Percentiles rank a stretch among this genome's conserved stretches.
Evolutionary conservation across 2,329 filamentous ascomycete genomes (phyloP).

Genomic region (Fragosphaeria purpurea): DNA sequence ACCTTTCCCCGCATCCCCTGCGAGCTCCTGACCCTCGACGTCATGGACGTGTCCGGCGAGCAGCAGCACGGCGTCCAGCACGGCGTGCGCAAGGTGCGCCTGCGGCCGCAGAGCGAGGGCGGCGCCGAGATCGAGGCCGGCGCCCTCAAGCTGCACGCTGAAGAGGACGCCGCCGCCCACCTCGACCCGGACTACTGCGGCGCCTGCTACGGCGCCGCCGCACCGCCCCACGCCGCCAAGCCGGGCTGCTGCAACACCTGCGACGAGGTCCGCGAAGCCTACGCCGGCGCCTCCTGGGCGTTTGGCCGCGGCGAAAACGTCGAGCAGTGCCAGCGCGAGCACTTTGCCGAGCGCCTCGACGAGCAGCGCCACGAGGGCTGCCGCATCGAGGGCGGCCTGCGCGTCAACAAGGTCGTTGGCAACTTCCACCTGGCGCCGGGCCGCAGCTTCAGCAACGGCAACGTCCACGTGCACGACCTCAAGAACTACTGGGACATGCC

Average conservation of each 20-base stretch:
- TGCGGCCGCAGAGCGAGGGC: slow-evolving; percentile 62
- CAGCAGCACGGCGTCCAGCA: slow-evolving; percentile 91
- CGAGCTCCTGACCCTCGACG: slow-evolving; percentile 89
- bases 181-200: slow-evolving; percentile 90
- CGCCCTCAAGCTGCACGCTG: slow-evolving; percentile 58
- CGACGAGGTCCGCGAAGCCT: slow-evolving; percentile 91
- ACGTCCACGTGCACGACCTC: slow-evolving; percentile 95
- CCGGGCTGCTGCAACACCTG: slow-evolving; percentile 94
- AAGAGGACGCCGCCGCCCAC: slow-evolving; percentile 61
- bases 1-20: slow-evolving; percentile 91
- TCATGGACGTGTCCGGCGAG: slow-evolving; percentile 98
- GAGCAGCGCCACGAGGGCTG: slow-evolving; percentile 86
- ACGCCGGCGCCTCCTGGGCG: slow-evolving; percentile 81
- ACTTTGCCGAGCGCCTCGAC: slow-evolving; percentile 82
- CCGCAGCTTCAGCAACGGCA: slow-evolving; percentile 89
- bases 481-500: slow-evolving; percentile 84
- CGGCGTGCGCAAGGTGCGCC: slow-evolving; percentile 82
- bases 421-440: slow-evolving; percentile 98
- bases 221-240: slow-evolving; percentile 64
- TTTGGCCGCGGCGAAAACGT: slow-evolving; percentile 88
- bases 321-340: slow-evolving; percentile 90
- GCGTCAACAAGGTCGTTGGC: slow-evolving; percentile 96
- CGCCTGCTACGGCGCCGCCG: slow-evolving; percentile 74
- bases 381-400: slow-evolving; percentile 81
- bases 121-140: slow-evolving; percentile 64